A percentile compares a stretch with the other conserved stretches of the same genome.
Evolutionary conservation across 495 filamentous ascomycete genomes (phyloP).

Genomic region (Tuber aestivum): DNA sequence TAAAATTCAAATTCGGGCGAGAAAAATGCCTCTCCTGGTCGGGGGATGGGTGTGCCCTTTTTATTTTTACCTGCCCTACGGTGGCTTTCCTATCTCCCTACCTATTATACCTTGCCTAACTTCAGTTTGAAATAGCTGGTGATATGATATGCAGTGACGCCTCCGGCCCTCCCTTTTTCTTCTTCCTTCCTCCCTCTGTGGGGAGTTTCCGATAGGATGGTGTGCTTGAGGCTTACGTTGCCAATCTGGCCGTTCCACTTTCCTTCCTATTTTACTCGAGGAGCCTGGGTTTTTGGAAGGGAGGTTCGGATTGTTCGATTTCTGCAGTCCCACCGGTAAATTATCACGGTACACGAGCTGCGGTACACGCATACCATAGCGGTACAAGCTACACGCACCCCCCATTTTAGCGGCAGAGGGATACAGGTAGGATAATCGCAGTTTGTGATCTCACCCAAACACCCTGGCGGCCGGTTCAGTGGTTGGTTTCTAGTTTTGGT

Average conservation of each 20-base stretch:
- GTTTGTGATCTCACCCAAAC: not conserved
- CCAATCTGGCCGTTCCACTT: not conserved
- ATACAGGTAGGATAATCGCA: not conserved
- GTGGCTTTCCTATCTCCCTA: not conserved
- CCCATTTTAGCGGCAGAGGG: not conserved
- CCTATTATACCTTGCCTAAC: not conserved
- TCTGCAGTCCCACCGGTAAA: not conserved
- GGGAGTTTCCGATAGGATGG: not conserved
- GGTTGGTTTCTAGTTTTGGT: not conserved
- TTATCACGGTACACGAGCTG: not conserved
- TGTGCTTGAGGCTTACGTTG: not conserved
- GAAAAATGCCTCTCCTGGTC: not conserved
- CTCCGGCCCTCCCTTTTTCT: not conserved
- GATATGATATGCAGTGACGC: conserved; percentile 1
- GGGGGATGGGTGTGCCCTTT: not conserved
- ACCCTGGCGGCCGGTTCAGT: not conserved
- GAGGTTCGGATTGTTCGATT: not conserved
- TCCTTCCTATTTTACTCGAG: not conserved
- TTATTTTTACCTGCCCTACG: not conserved
- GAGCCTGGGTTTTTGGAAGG: not conserved
- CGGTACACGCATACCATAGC: not conserved
- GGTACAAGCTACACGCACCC: not conserved
- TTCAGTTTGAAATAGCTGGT: not conserved
- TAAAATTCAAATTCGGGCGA: not conserved
- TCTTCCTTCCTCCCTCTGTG: not conserved